A percentile compares a stretch with the other conserved stretches of the same genome.
phyloP scores from a whole-genome alignment of 2,329 filamentous ascomycete genomes.

The Colletotrichum gigasporum region DNA sequence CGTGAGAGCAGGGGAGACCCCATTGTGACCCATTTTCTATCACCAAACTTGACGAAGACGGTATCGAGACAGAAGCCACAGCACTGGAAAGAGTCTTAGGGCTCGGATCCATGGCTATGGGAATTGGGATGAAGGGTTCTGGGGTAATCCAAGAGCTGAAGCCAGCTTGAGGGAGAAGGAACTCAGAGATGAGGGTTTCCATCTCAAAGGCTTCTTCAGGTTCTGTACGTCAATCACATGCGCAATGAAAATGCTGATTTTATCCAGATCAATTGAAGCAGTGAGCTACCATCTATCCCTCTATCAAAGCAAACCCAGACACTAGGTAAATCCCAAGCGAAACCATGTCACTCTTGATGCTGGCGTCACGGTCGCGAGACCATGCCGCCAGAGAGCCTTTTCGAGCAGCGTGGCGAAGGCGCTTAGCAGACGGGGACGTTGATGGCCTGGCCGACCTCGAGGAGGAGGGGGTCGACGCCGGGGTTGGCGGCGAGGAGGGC shows the following conservation, averaged over 20 bases:
- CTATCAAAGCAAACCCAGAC: not conserved
- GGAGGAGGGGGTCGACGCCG: not conserved
- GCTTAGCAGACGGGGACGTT: constrained; percentile 17
- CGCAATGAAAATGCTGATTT: not conserved
- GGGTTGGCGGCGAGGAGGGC: constrained; percentile 9
- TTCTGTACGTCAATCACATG: not conserved
- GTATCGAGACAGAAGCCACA: too few relatives aligned
- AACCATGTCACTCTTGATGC: not conserved
- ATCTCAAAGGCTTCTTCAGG: too few relatives aligned
- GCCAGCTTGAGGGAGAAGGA: too few relatives aligned
- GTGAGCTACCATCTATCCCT: not conserved
- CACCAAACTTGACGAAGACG: too few relatives aligned
- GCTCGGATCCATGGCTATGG: too few relatives aligned
- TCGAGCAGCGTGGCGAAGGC: not conserved
- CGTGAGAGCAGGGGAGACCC: too few relatives aligned
- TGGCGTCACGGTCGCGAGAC: not conserved
- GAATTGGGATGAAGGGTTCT: too few relatives aligned
- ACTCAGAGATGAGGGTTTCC: too few relatives aligned
- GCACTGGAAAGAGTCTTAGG: too few relatives aligned
- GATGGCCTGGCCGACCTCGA: constrained; percentile 10
- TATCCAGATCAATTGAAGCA: not conserved
- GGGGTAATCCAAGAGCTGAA: too few relatives aligned
- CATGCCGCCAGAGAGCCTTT: fast-evolving
- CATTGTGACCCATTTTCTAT: too few relatives aligned
- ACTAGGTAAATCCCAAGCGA: not conserved